These are phyloP conservation scores for Hydnomerulius pinastri DNA, from an alignment of 768 basidiomycete species.

Conservation along the genomic window DNA sequence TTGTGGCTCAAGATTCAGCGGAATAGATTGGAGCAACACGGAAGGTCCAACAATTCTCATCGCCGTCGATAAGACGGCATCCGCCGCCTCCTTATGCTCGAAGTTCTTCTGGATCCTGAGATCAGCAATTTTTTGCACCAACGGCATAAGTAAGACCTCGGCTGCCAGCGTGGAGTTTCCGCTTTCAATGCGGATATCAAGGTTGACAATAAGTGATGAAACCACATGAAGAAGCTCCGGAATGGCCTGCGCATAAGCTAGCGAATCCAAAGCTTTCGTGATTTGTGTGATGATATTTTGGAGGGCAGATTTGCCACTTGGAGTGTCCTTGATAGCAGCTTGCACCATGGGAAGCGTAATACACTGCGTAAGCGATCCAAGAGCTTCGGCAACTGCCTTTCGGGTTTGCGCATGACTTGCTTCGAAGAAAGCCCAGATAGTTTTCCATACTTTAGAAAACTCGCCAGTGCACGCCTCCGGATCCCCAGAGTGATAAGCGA, in stretches of 20 bases:
- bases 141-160: slow-evolving; percentile 65
- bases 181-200: slow-evolving; percentile 52
- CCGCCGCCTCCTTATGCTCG: slow-evolving; percentile 88
- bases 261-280: slow-evolving; percentile 67
- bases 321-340: slow-evolving; percentile 48
- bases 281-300: slow-evolving; percentile 63
- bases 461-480: slow-evolving; percentile 52
- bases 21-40: slow-evolving; percentile 69
- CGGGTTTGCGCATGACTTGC: slow-evolving; percentile 61
- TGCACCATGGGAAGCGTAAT: slow-evolving; percentile 65
- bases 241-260: slow-evolving; percentile 72
- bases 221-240: slow-evolving; percentile 78
- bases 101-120: slow-evolving; percentile 80
- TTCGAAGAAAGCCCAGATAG: slow-evolving; percentile 77
- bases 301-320: slow-evolving; percentile 54
- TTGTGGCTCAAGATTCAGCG: slow-evolving; percentile 82
- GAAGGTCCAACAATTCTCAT: slow-evolving; percentile 87
- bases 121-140: slow-evolving; percentile 72
- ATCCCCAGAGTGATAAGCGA: slow-evolving; percentile 58
- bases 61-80: slow-evolving; percentile 74
- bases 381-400: slow-evolving; percentile 62
- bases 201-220: slow-evolving; percentile 64
- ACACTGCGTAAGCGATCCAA: slow-evolving; percentile 66
- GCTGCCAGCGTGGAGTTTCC: slow-evolving; percentile 55
- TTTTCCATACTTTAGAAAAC: slow-evolving; percentile 69